A percentile compares a stretch with the other conserved stretches of the same genome.
phyloP scores from a whole-genome alignment of 768 basidiomycete species.

The Dioszegia aurantiaca region DNA sequence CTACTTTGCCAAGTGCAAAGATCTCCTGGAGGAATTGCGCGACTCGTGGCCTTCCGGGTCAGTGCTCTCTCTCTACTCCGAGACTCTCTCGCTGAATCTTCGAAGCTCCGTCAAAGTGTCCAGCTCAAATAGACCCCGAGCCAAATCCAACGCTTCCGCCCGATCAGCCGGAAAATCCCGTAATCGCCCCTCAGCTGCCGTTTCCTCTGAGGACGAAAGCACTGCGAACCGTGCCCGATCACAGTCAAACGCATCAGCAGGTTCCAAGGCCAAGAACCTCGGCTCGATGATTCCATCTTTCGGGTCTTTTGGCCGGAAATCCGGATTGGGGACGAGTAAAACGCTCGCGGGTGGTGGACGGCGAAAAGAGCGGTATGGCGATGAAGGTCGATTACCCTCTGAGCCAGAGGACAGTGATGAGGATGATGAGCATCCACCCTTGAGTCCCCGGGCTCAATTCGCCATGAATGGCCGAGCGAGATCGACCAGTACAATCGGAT shows the following conservation, averaged over 20 bases:
- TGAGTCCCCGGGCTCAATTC: slow-evolving; percentile 1
- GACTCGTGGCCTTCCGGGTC: slow-evolving; percentile 59
- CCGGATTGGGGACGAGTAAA: slow-evolving; percentile 10
- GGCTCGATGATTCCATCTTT: slow-evolving; percentile 42
- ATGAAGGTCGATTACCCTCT: slow-evolving; percentile 25
- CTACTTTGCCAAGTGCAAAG: slow-evolving; percentile 69
- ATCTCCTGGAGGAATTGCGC: slow-evolving; percentile 69
- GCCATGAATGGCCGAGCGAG: slow-evolving; percentile 23
- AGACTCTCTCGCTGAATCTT: too few species aligned
- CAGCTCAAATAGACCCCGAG: slow-evolving; percentile 30
- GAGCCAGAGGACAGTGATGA: slow-evolving; percentile 42
- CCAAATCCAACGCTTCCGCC: slow-evolving; percentile 40
- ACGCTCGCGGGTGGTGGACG: slow-evolving; percentile 2
- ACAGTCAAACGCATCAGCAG: slow-evolving; percentile 38
- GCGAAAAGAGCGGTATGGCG: slow-evolving; percentile 36
- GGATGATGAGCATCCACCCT: slow-evolving; percentile 18
- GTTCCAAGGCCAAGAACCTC: slow-evolving; percentile 31
- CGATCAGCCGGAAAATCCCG: slow-evolving; percentile 21
- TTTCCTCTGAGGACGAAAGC: slow-evolving; percentile 27
- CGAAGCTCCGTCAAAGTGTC: slow-evolving; percentile 3
- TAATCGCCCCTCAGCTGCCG: slow-evolving; percentile 12
- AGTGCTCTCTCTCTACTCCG: neutral
- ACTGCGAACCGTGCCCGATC: slow-evolving; percentile 46
- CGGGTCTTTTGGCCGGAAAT: slow-evolving; percentile 48
- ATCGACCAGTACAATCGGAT: slow-evolving; percentile 19